phyloP scores from a whole-genome alignment of 345 rosid species.

The Iberis pinnata region DNA sequence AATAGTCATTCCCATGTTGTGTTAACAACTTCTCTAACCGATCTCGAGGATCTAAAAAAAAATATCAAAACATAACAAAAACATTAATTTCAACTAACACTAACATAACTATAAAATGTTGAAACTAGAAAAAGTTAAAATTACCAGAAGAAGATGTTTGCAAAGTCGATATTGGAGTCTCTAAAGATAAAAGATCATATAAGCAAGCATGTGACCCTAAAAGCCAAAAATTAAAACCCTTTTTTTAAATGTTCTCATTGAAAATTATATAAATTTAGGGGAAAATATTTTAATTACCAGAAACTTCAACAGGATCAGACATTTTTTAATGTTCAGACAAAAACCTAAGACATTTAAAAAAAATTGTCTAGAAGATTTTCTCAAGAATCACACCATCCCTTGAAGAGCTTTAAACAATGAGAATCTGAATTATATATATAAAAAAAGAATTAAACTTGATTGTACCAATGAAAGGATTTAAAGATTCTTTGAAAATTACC shows the following conservation, averaged over 20 bases:
- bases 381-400: slow-evolving; percentile 15
- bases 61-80: neutral
- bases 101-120: neutral
- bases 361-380: too few species aligned
- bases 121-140: slow-evolving; percentile 5
- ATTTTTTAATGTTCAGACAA: slow-evolving; percentile 27
- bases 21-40: slow-evolving; percentile 53
- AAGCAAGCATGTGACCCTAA: slow-evolving; percentile 47
- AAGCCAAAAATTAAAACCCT: slow-evolving; percentile 3
- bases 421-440: slow-evolving; percentile 14
- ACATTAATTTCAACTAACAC: slow-evolving; percentile 3
- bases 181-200: slow-evolving; percentile 48
- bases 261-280: too few species aligned
- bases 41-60: slow-evolving; percentile 39
- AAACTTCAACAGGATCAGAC: slow-evolving; percentile 30
- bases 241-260: too few species aligned
- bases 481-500: slow-evolving; percentile 9
- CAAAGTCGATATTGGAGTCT: slow-evolving; percentile 27
- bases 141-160: slow-evolving; percentile 44
- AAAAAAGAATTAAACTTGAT: neutral
- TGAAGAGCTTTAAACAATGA: slow-evolving; percentile 3
- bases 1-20: slow-evolving; percentile 47
- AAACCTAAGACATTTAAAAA: slow-evolving; percentile 16
- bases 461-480: slow-evolving; percentile 4
- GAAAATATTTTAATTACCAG: slow-evolving; percentile 47